Evolutionary conservation across 129 eudicot species (phyloP).

Genomic region (Flaveria brownii): DNA sequence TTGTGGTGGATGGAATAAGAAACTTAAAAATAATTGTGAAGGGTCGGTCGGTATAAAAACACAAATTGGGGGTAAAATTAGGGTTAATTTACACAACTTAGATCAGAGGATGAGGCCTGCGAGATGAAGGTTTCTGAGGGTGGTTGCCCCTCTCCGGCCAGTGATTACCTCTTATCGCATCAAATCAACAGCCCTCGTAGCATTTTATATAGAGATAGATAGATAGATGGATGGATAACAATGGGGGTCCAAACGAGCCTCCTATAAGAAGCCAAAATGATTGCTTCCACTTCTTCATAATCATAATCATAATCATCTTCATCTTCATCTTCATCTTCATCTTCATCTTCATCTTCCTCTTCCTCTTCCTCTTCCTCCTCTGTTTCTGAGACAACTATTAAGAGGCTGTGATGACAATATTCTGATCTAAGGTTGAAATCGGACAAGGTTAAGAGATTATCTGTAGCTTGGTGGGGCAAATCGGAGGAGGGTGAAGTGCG

Average conservation of each 20-base stretch:
- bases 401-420: constrained; percentile 38
- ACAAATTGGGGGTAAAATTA: constrained; percentile 5
- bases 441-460: constrained; percentile 20
- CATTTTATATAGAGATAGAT: neutral
- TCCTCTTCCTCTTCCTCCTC: neutral
- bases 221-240: neutral
- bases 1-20: too few species aligned
- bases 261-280: neutral
- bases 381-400: neutral
- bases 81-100: constrained; percentile 14
- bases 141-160: constrained; percentile 17
- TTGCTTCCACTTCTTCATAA: neutral
- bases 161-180: neutral
- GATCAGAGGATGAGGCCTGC: constrained; percentile 9
- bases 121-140: constrained; percentile 16
- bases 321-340: neutral
- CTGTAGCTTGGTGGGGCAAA: constrained; percentile 51
- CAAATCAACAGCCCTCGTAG: neutral
- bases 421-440: constrained; percentile 19
- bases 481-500: constrained; percentile 28
- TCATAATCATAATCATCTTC: too few species aligned
- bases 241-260: too few species aligned
- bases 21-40: neutral
- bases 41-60: neutral
- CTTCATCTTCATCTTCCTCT: neutral